Conservation (phyloP, 176 grass and related monocot species). For the Oryza punctata region DNA sequence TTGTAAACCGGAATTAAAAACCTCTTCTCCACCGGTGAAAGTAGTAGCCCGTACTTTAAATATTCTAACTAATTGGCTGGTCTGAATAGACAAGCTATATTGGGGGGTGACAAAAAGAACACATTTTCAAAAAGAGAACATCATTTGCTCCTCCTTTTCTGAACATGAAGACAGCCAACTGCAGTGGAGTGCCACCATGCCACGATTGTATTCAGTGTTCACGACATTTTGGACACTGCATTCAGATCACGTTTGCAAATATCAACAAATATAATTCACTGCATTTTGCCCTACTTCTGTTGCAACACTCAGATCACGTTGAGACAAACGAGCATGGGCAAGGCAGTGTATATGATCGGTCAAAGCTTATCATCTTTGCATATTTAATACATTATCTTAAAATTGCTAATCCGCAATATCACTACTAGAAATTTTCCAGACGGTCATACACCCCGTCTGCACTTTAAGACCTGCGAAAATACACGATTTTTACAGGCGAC, state of each 20-base stretch:
- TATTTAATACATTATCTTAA: too few species aligned
- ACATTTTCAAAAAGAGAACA: background rate
- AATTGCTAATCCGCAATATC: too few species aligned
- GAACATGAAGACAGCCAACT: background rate
- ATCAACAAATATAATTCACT: background rate
- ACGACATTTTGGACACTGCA: background rate
- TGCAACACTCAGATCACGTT: background rate
- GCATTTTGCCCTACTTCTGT: background rate
- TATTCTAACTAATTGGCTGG: background rate
- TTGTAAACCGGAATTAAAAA: too few species aligned
- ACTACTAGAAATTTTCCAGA: too few species aligned
- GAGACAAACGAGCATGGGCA: background rate
- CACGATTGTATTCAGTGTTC: background rate
- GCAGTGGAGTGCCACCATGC: too few species aligned
- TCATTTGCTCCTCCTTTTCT: background rate
- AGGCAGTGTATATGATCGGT: background rate
- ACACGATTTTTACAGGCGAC: too few species aligned
- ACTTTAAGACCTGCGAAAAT: too few species aligned
- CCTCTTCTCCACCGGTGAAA: too few species aligned
- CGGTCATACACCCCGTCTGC: too few species aligned
- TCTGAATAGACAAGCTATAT: background rate
- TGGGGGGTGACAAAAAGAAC: background rate
- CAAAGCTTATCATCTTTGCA: background rate
- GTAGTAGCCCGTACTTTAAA: background rate
- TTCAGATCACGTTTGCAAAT: background rate